Evolutionary conservation across 352 stramenopile genomes (phyloP).

Genomic region (Globisporangium megalacanthum): DNA sequence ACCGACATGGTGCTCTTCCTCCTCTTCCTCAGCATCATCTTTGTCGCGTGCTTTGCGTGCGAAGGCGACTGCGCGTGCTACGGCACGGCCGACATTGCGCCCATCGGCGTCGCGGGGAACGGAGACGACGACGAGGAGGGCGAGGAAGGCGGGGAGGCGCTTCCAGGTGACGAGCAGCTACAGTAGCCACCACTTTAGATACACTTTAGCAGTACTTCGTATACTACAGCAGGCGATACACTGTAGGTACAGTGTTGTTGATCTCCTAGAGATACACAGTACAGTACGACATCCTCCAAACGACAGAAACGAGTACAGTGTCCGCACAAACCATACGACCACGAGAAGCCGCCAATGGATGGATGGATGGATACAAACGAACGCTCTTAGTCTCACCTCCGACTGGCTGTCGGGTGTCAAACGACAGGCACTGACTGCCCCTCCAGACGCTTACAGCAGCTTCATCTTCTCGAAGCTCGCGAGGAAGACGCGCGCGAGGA

Average conservation of each 20-base stretch:
- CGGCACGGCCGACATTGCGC: constrained; percentile 58
- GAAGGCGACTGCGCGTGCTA: constrained; percentile 74
- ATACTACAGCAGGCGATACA: not conserved
- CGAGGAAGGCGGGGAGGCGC: constrained; percentile 18
- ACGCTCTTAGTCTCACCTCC: not conserved
- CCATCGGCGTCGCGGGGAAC: constrained; percentile 26
- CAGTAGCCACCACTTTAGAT: not conserved
- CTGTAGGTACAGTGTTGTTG: not conserved
- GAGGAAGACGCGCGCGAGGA: constrained; percentile 46
- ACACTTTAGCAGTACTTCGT: not conserved
- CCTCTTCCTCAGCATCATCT: constrained; percentile 72
- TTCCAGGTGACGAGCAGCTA: constrained; percentile 19
- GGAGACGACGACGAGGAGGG: constrained; percentile 16
- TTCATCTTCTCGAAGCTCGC: constrained; percentile 78
- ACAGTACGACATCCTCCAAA: too few species aligned
- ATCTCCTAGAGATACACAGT: too few species aligned
- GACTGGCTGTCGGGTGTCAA: not conserved
- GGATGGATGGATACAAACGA: not conserved
- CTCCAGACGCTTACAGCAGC: constrained; percentile 42
- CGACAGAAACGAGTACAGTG: too few species aligned
- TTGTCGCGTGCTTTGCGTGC: constrained; percentile 70
- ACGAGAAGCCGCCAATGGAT: not conserved
- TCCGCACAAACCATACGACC: too few species aligned
- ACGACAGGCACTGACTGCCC: not conserved
- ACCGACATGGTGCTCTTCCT: constrained; percentile 80